A percentile compares a stretch with the other conserved stretches of the same genome.
Evolutionary conservation across 257 asterid species (phyloP).

Genomic region (Apocynum venetum): DNA sequence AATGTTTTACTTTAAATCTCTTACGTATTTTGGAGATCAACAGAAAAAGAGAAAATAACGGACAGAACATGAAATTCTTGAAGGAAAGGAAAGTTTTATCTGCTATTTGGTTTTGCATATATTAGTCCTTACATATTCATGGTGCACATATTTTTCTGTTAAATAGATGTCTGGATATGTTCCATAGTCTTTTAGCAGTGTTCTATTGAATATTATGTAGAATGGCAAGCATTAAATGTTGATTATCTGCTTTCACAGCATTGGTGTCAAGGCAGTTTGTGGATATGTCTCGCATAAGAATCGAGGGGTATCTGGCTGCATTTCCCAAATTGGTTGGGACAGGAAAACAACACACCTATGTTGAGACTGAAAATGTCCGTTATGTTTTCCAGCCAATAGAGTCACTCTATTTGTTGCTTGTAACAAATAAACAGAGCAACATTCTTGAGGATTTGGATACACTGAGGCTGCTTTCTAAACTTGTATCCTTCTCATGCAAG

Average conservation of each 20-base stretch:
- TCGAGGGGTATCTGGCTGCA: constrained; percentile 97
- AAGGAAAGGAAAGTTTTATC: neutral
- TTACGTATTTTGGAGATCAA: neutral
- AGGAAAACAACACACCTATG: constrained; percentile 86
- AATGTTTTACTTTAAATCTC: neutral
- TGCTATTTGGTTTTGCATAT: neutral
- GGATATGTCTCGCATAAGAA: constrained; percentile 89
- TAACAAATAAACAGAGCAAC: constrained; percentile 92
- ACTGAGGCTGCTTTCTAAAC: constrained; percentile 80
- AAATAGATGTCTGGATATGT: neutral
- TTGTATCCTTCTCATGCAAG: constrained; percentile 56
- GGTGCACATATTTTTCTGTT: neutral
- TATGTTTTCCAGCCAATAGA: constrained; percentile 94
- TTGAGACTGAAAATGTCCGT: constrained; percentile 94
- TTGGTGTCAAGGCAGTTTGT: constrained; percentile 96
- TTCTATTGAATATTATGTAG: neutral
- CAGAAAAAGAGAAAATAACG: neutral
- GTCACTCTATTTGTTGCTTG: constrained; percentile 81
- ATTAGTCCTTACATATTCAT: neutral
- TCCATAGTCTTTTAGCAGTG: too few species aligned
- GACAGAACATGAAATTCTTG: neutral
- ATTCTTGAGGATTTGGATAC: constrained; percentile 94
- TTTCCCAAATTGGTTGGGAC: constrained; percentile 88
- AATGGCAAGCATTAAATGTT: neutral
- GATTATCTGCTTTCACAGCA: constrained; percentile 43